phyloP scores from a whole-genome alignment of 2,329 filamentous ascomycete species.

The Epicoccum nigrum region DNA sequence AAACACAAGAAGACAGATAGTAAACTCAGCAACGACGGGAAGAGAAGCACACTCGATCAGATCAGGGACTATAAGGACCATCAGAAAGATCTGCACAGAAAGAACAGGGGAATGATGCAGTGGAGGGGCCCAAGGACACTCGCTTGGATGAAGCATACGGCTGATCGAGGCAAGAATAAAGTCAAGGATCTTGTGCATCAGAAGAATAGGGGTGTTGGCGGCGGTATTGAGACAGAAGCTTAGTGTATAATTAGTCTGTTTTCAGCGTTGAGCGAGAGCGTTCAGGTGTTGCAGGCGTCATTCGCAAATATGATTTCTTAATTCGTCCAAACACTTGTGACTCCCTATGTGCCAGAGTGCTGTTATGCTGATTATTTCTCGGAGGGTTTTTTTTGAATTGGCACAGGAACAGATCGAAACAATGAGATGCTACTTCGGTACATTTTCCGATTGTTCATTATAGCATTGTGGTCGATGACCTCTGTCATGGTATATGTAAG shows the following conservation, averaged over 20 bases:
- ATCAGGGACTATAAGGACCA: slow-evolving; percentile 59
- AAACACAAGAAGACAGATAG: slow-evolving; percentile 29
- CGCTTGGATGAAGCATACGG: slow-evolving; percentile 66
- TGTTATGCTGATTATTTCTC: no score
- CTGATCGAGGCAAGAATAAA: slow-evolving; percentile 57
- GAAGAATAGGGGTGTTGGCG: slow-evolving; percentile 57
- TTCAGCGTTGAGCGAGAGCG: slow-evolving; percentile 3
- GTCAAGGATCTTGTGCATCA: slow-evolving; percentile 61
- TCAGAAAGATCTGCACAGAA: slow-evolving; percentile 46
- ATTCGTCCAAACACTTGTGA: no score
- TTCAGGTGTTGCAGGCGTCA: slow-evolving; percentile 6
- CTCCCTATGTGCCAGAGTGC: no score
- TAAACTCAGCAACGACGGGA: slow-evolving; percentile 43
- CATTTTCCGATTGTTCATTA: no score
- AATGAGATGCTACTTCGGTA: no score
- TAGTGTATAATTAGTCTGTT: slow-evolving; percentile 39
- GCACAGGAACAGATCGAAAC: no score
- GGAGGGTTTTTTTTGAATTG: no score
- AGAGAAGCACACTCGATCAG: slow-evolving; percentile 57
- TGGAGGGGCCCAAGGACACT: slow-evolving; percentile 65
- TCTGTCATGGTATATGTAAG: no score
- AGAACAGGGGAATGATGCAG: slow-evolving; percentile 75
- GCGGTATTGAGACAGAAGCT: slow-evolving; percentile 73
- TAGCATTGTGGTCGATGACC: no score
- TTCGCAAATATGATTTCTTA: no score